Base-by-base conservation (phyloP, 2,329 filamentous ascomycete species). In the Talaromyces sp. region DNA sequence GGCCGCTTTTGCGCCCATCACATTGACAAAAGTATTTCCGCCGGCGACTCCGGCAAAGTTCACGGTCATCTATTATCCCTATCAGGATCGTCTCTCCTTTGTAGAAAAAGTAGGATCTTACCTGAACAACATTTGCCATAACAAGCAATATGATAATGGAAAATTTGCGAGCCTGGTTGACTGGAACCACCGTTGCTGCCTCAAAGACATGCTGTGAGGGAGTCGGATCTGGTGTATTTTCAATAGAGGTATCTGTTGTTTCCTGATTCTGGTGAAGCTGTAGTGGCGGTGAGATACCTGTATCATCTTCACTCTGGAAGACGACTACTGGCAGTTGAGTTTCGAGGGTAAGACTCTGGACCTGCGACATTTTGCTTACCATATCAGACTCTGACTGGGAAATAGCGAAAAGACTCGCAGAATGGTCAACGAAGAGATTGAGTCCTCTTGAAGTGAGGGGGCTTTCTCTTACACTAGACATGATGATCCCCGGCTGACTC, bases 1-100 rank as follows among this genome's bases (percentile, higher is more conserved):
- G 9, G 69, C 62, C 3, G 67, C 57, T 8, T 71, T 62, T 4
- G 66, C 67, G 8, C 68, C 64, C 50, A 73, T 66, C 2, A 69
- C 66, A 37, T 70, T 59, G 39, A 61, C 68, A n/a, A 73, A 63
- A 27, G 57, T 63, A 9, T 69, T 70, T 11, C 71, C 72, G 35
- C 72, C 72, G 3, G 71, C 71, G 19, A 73, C 64, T 0, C 71
- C 72, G 6, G 71, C 68, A 49, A 73, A 73, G 56, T 72, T 73
- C 1, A 71, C 71, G 4, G 70, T 72, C 72, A 73, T 73, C 72
- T 73, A 59, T 10, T 14, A 14, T 54, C 60, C 6, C 13, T 31
- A n/a, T 54, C 7, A 22, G 31, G 22, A 54, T 10, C 6, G 16
- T n/a, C 1, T 6, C n/a, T 35, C 13, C 9, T 35, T 10, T 2